Conservation (phyloP, 73 alveolate genomes). For the Symbiodinium pilosum region DNA sequence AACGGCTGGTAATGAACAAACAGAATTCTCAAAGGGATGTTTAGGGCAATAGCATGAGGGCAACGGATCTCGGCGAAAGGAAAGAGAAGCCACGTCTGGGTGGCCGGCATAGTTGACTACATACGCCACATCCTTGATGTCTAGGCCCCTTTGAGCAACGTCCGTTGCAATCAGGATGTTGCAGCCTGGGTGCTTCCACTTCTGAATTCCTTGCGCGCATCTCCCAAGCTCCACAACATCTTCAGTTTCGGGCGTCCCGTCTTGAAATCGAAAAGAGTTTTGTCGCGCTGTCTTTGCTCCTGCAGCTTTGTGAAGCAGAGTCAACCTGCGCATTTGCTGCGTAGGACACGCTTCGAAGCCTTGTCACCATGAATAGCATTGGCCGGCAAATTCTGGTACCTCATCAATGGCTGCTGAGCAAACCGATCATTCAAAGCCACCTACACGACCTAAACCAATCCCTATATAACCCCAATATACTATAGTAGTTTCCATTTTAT, state of each 20-base stretch:
- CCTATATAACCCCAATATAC: no score
- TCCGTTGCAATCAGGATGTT: conserved; percentile 98
- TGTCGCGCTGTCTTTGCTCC: conserved; percentile 97
- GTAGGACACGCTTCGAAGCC: conserved; percentile 86
- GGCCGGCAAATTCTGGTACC: conserved; percentile 95
- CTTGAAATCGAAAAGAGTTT: conserved; percentile 42
- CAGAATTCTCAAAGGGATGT: no score
- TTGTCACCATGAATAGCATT: conserved; percentile 98
- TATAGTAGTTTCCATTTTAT: no score
- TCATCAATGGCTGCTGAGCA: not conserved
- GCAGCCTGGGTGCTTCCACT: conserved; percentile 60
- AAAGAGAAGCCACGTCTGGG: not conserved
- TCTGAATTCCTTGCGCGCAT: conserved; percentile 96
- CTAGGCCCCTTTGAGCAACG: conserved; percentile 98
- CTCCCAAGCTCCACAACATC: no score
- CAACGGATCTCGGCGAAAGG: no score
- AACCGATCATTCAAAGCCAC: no score
- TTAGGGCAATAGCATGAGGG: no score
- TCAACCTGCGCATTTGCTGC: no score
- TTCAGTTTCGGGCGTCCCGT: conserved; percentile 25
- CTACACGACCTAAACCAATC: no score
- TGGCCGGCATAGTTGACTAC: conserved; percentile 96
- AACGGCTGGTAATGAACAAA: no score
- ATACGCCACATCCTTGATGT: conserved; percentile 97
- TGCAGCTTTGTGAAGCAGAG: no score